Conservation (phyloP, 768 basidiomycete genomes). For the Mycena venus region DNA sequence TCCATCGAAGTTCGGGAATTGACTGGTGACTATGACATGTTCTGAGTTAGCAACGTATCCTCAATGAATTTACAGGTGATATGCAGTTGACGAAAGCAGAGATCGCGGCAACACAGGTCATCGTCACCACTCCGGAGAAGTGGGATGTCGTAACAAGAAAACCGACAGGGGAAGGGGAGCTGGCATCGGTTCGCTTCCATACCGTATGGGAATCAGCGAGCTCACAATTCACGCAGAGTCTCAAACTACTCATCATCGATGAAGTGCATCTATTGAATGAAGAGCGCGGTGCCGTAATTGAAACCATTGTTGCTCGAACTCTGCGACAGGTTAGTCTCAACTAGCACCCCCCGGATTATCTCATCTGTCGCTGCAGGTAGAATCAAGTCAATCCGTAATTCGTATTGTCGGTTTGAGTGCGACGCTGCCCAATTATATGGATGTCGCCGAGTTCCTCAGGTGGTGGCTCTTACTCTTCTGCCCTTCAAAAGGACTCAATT, state of each 20-base stretch:
- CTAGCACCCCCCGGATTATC: background rate
- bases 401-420: slow-evolving; percentile 97
- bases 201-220: no score
- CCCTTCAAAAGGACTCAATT: background rate
- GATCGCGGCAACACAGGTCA: slow-evolving; percentile 95
- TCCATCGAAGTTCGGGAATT: slow-evolving; percentile 89
- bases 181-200: slow-evolving; percentile 80
- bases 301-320: slow-evolving; percentile 97
- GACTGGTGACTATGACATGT: slow-evolving; percentile 67
- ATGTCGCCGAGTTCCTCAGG: slow-evolving; percentile 96
- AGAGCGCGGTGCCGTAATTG: slow-evolving; percentile 97
- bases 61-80: slow-evolving; percentile 68
- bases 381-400: slow-evolving; percentile 95
- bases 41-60: background rate
- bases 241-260: slow-evolving; percentile 96
- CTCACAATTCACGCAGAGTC: slow-evolving; percentile 63
- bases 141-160: slow-evolving; percentile 99
- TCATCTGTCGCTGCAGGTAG: slow-evolving; percentile 69
- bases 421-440: slow-evolving; percentile 96
- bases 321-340: slow-evolving; percentile 76
- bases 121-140: slow-evolving; percentile 99
- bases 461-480: slow-evolving; percentile 45
- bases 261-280: slow-evolving; percentile 98
- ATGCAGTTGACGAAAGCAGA: slow-evolving; percentile 97
- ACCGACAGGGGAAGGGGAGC: slow-evolving; percentile 95